These are phyloP conservation scores for Vicia faba DNA, from an alignment of 306 rosid species.

Conservation along the genomic window DNA sequence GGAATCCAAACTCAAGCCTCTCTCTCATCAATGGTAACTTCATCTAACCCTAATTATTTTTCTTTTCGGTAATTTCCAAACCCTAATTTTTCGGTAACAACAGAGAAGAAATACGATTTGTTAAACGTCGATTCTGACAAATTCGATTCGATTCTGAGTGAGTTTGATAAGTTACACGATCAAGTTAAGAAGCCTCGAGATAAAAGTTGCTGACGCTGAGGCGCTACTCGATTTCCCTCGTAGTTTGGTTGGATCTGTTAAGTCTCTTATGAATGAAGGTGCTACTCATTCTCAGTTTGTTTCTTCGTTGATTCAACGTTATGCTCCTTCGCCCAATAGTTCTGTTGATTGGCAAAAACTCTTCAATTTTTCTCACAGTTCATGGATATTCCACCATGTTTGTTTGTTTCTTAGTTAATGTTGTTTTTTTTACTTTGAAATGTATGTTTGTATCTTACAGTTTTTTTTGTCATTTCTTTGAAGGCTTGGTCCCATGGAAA, in stretches of 20 bases:
- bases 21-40: conserved; percentile 59
- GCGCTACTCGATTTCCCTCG: conserved; percentile 66
- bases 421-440: background rate
- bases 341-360: conserved; percentile 56
- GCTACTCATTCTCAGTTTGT: conserved; percentile 70
- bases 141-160: conserved; percentile 49
- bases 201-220: conserved; percentile 85
- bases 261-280: conserved; percentile 61
- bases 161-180: conserved; percentile 64
- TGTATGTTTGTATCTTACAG: background rate
- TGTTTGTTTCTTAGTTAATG: conserved; percentile 11
- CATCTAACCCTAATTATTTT: no score
- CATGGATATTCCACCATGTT: conserved; percentile 73
- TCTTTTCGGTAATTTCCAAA: no score
- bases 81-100: background rate
- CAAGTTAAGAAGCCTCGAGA: conserved; percentile 80
- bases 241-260: conserved; percentile 56
- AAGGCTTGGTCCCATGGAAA: conserved; percentile 90
- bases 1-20: conserved; percentile 50
- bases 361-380: conserved; percentile 56
- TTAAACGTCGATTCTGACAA: conserved; percentile 48
- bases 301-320: conserved; percentile 53
- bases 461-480: background rate
- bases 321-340: conserved; percentile 32
- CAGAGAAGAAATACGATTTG: conserved; percentile 70